These are phyloP conservation scores for Gracilaria domingensis DNA, from an alignment of 23 red algal species.

Conservation along the genomic window DNA sequence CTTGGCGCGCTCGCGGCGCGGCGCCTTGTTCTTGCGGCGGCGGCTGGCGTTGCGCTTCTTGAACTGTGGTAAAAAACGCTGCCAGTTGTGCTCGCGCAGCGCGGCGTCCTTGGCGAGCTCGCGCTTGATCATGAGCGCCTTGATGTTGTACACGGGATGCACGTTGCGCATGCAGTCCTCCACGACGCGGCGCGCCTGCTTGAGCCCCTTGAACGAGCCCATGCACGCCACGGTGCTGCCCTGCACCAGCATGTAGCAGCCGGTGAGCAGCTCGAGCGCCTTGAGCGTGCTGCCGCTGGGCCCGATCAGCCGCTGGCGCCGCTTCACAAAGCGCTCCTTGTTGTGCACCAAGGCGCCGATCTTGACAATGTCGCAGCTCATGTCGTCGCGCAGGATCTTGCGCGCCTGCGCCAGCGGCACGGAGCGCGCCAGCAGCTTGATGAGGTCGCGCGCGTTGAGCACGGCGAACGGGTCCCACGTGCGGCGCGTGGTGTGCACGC, in stretches of 20 bases:
- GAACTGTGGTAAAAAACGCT: slow-evolving; percentile 98
- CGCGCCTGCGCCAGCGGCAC: slow-evolving; percentile 93
- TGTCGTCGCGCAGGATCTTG: slow-evolving; percentile 84
- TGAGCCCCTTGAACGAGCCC: slow-evolving; percentile 88
- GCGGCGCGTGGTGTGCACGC: slow-evolving; percentile 83
- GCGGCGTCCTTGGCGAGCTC: slow-evolving; percentile 93
- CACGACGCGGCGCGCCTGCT: slow-evolving; percentile 90
- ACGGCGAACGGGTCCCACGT: slow-evolving; percentile 95
- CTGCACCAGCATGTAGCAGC: slow-evolving; percentile 98
- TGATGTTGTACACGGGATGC: slow-evolving; percentile 99
- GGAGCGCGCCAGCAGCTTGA: slow-evolving; percentile 93
- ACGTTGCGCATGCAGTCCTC: slow-evolving; percentile 96
- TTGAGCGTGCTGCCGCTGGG: slow-evolving; percentile 96
- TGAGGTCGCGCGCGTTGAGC: slow-evolving; percentile 90
- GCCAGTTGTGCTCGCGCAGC: slow-evolving; percentile 91
- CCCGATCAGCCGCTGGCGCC: slow-evolving; percentile 92
- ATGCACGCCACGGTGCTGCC: slow-evolving; percentile 96
- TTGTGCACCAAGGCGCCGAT: slow-evolving; percentile 83
- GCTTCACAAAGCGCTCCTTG: slow-evolving; percentile 96
- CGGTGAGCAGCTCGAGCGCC: slow-evolving; percentile 96
- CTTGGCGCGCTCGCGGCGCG: no score
- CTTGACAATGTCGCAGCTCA: slow-evolving; percentile 92
- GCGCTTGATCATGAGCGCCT: slow-evolving; percentile 98
- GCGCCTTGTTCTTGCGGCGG: slow-evolving; percentile 85
- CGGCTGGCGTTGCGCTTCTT: no score